Evolutionary conservation across 2,329 filamentous ascomycete genomes (phyloP).

Genomic region (Thelonectria olida): DNA sequence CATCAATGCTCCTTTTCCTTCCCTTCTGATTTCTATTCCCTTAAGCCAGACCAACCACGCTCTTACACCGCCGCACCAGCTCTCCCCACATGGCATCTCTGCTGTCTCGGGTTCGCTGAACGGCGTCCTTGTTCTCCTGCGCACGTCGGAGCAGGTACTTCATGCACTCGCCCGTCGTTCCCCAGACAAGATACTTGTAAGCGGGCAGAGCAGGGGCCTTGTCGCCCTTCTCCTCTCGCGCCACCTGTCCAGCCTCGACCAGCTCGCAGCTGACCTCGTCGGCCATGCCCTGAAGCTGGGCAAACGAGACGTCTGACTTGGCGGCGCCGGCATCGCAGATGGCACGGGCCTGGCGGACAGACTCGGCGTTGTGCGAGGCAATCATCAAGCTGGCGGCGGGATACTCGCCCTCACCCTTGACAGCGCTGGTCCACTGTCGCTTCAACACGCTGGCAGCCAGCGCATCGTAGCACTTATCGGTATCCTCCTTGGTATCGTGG

Average conservation of each 20-base stretch:
- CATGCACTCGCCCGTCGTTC: constrained; percentile 81
- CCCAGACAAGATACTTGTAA: constrained; percentile 77
- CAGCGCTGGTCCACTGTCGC: constrained; percentile 53
- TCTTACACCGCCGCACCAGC: constrained; percentile 64
- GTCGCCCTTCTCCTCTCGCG: constrained; percentile 39
- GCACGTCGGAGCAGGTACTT: constrained; percentile 74
- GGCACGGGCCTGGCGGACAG: constrained; percentile 67
- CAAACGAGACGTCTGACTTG: constrained; percentile 52
- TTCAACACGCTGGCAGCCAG: constrained; percentile 74
- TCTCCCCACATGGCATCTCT: constrained; percentile 71
- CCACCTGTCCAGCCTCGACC: constrained; percentile 47
- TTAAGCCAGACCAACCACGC: constrained; percentile 49
- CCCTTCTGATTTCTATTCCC: constrained; percentile 21
- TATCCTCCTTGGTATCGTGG: constrained; percentile 76
- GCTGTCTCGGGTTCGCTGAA: constrained; percentile 69
- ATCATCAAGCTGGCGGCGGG: constrained; percentile 73
- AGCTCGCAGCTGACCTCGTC: constrained; percentile 84
- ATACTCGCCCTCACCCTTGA: constrained; percentile 55
- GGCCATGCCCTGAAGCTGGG: constrained; percentile 94
- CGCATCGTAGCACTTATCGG: constrained; percentile 76
- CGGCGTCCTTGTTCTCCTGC: constrained; percentile 78
- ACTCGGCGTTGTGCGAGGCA: constrained; percentile 83
- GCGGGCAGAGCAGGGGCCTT: constrained; percentile 60
- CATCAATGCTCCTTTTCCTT: constrained; percentile 25
- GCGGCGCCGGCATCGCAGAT: constrained; percentile 57